phyloP scores from a whole-genome alignment of 306 rosid genomes.

The Prunus fruticosa region DNA sequence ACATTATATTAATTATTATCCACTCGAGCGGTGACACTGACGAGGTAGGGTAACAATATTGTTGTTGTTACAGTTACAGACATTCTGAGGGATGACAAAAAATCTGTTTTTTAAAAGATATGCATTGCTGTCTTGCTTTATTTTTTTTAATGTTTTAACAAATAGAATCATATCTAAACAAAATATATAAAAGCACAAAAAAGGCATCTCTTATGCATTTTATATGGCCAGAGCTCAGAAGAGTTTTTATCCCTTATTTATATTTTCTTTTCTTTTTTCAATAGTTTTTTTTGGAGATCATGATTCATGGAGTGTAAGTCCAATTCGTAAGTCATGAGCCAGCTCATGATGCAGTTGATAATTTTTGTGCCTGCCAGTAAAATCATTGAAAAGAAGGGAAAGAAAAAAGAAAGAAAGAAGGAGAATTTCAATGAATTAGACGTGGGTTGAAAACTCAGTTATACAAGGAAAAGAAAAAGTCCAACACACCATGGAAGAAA shows the following conservation, averaged over 20 bases:
- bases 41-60: not conserved
- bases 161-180: not conserved
- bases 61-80: not conserved
- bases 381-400: not conserved
- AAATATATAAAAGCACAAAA: not conserved
- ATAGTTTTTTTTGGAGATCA: too few species aligned
- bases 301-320: too few species aligned
- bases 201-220: not conserved
- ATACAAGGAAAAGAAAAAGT: not conserved
- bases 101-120: not conserved
- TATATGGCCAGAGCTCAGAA: not conserved
- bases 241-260: not conserved
- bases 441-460: not conserved
- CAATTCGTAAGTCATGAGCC: too few species aligned
- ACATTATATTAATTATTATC: not conserved
- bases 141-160: not conserved
- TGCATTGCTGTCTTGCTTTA: not conserved
- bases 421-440: not conserved
- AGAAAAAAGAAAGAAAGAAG: not conserved
- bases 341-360: too few species aligned
- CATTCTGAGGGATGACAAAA: not conserved
- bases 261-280: too few species aligned
- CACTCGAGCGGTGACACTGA: not conserved
- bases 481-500: not conserved
- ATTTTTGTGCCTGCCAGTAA: not conserved